Base-by-base conservation (phyloP, 2,329 filamentous ascomycete species). In the Purpureocillium lavendulum region DNA sequence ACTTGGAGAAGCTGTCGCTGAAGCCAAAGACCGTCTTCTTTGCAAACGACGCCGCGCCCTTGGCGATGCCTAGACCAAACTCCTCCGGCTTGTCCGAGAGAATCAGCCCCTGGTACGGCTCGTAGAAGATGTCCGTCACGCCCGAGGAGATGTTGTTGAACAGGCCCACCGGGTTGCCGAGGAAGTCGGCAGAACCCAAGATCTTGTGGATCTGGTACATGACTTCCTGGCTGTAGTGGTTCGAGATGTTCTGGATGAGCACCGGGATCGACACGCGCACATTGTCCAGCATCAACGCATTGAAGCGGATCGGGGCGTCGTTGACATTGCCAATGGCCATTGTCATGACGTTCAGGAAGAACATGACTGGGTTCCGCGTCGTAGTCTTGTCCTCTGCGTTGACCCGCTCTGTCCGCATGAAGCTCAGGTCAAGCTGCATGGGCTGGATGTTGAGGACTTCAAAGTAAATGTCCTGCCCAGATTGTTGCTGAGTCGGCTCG, bases 291-390 rank as follows among this genome's bases (percentile, higher is more conserved):
- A 98, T 85, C 17, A 98, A 69, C 1, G 92, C 87, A 47, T 97
- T 98, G 57, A 98, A 80, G 35, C 87, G 82, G 39, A 98, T 81
- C 0, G 92, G 94, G 7, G 92, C 92, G 62, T 98, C 94, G 54
- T 98, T 98, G 69, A 98, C 87, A 54, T 98, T 98, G 47, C 92
- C 92, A 54, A 98, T 92, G 12, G 92, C 94, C 92, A 98, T 98
- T 1, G 94, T 97, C 70, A 98, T 81, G 49, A 97, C 87, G 56
- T 98, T 97, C 60, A 97, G 81, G 58, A 96, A 89, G 67, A 97
- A 98, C 89, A 97, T 97, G 60, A 98, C 74, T 1, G 94, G 94
- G 56, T 95, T 98, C 32, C 78, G 80, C 2, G 87, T 87, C 12
- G 87, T 87, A 35, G 88, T 84, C 51, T 92, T 94, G 59, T 97